Evolutionary conservation across 2,329 filamentous ascomycete genomes (phyloP).

Genomic region (Pseudogymnoascus sp.): DNA sequence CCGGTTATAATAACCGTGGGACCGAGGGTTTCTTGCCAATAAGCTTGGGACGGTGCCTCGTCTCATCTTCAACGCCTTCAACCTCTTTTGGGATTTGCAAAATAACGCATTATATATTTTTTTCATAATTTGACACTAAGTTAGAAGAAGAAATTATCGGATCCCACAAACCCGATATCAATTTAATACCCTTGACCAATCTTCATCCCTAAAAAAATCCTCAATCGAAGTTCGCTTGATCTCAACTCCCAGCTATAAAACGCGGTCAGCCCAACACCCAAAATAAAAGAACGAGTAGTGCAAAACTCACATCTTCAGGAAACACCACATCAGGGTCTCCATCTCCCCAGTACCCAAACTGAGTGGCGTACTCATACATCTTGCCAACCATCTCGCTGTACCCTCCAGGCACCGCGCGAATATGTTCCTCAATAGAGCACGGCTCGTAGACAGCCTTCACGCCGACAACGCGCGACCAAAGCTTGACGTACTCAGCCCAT

Average conservation of each 20-base stretch:
- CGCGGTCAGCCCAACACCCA: not conserved
- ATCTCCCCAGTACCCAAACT: slow-evolving; percentile 28
- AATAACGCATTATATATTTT: not conserved
- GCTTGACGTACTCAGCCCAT: not conserved
- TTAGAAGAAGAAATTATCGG: not conserved
- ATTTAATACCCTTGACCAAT: slow-evolving; percentile 19
- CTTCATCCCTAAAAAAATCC: slow-evolving; percentile 18
- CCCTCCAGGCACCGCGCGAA: slow-evolving; percentile 19
- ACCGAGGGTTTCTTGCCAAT: too few species aligned
- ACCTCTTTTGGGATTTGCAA: not conserved
- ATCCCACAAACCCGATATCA: not conserved
- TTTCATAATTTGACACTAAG: not conserved
- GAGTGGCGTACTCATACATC: slow-evolving; percentile 27
- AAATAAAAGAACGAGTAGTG: not conserved
- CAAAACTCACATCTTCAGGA: slow-evolving; percentile 19
- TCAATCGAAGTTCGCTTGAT: slow-evolving; percentile 16
- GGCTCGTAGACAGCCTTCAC: slow-evolving; percentile 13
- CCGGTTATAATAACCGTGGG: not conserved
- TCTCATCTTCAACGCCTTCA: too few species aligned
- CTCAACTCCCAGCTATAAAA: slow-evolving; percentile 16
- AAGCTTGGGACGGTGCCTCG: too few species aligned
- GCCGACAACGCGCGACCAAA: slow-evolving; percentile 15
- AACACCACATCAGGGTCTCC: slow-evolving; percentile 27
- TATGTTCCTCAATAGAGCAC: slow-evolving; percentile 20
- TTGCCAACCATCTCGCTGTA: slow-evolving; percentile 26